These are phyloP conservation scores for Phylloboletellus chloephorus DNA, from an alignment of 1,284 basidiomycete species.

Conservation along the genomic window DNA sequence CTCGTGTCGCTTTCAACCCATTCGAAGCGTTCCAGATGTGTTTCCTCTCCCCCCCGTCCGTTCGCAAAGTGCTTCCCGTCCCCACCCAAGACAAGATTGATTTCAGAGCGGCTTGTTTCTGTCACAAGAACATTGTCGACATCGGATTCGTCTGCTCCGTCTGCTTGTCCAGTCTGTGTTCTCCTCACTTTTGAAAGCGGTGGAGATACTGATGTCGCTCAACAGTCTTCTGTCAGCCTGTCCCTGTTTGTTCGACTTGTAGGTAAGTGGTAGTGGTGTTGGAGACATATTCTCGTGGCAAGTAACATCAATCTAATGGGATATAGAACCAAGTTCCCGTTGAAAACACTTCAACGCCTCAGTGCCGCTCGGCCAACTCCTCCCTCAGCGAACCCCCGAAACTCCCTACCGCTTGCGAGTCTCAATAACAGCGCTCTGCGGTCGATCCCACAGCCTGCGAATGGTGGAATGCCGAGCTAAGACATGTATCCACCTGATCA, in stretches of 20 bases:
- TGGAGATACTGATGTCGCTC: conserved; percentile 8
- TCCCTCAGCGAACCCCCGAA: conserved; percentile 21
- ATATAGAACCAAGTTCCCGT: conserved; percentile 84
- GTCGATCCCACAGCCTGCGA: conserved; percentile 11
- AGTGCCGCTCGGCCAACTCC: conserved; percentile 48
- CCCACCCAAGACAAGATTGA: conserved; percentile 95
- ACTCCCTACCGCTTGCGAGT: conserved; percentile 22
- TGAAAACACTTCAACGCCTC: conserved; percentile 80
- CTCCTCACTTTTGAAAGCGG: neutral
- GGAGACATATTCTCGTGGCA: conserved; percentile 3
- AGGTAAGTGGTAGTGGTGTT: conserved; percentile 49
- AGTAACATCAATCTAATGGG: conserved; percentile 1
- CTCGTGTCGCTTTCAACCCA: neutral
- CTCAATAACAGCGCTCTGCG: conserved; percentile 27
- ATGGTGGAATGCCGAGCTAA: conserved; percentile 20
- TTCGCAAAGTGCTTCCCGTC: conserved; percentile 74
- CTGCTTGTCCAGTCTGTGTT: conserved; percentile 85
- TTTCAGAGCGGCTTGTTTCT: conserved; percentile 97
- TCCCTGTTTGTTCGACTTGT: conserved; percentile 92
- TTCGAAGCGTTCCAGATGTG: conserved; percentile 63
- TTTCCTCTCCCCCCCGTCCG: conserved; percentile 79
- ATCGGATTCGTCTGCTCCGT: conserved; percentile 98
- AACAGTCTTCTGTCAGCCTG: conserved; percentile 85
- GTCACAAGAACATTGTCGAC: conserved; percentile 95
- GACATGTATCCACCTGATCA: neutral